Base-by-base conservation (phyloP, 2,329 filamentous ascomycete genomes). In the Phialophora tarda region DNA sequence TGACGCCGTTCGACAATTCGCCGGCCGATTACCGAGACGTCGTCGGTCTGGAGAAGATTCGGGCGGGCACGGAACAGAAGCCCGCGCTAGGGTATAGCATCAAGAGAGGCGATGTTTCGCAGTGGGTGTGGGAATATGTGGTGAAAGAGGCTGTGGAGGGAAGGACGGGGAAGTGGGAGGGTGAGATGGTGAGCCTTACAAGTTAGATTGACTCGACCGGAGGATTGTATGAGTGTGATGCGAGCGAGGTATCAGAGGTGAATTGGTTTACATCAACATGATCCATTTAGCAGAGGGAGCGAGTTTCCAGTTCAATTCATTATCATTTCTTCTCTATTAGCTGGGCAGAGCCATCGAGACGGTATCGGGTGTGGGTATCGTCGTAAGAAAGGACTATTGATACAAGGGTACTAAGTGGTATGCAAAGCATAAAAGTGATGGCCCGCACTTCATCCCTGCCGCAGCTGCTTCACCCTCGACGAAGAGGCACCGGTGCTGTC, bases 51-150 rank as follows among this genome's bases (percentile, higher is more conserved):
- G 72, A 72, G 23, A 74, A 73, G 63, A 66, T 77, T 3, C 73
- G 72, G 53, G 72, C 64, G 14, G 77, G 78, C 2, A 74, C 67
- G 26, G 74, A 75, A 30, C 14, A 44, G 11, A 69, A 71, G 0
- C 73, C 74, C 8, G 74, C 72, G 14, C 67, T 75, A 21, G 77
- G 78, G 6, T 80, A 77, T 69, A 73, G 68, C 4, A 77, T 79
- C 59, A 70, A 72, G 12, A 69, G 77, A 38, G 75, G 75, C 30
- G 77, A 78, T 72, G 75, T 78, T 48, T 76, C 77, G 1, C 64
- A 69, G 61, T 79, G 76, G 74, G 74, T 77, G 23, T 78, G 74
- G 71, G 67, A 71, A 59, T 73, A 75, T 64, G 58, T 74, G 24
- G 62, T 76, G 28, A 64, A 48, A 21, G 58, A 66, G 38, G 64